Conservation (phyloP, 2,329 filamentous ascomycete genomes). For the Nemania abortiva region DNA sequence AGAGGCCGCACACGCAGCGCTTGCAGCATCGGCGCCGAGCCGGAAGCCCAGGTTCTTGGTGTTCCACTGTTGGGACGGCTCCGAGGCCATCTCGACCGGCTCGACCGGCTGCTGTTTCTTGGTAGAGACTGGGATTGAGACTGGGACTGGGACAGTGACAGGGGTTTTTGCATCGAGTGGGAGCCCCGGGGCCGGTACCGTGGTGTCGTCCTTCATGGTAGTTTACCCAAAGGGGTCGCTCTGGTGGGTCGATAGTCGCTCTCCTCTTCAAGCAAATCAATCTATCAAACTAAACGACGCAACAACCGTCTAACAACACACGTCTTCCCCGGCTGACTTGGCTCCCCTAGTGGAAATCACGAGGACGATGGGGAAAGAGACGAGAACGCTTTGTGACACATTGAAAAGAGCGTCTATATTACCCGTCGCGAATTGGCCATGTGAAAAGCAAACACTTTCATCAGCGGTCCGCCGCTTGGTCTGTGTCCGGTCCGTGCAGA, state of each 20-base stretch:
- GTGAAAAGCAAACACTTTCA: slow-evolving; percentile 16
- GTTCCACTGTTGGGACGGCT: slow-evolving; percentile 70
- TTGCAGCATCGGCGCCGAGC: slow-evolving; percentile 74
- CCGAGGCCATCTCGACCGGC: slow-evolving; percentile 40
- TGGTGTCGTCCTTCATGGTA: slow-evolving; percentile 40
- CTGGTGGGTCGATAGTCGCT: slow-evolving; percentile 5
- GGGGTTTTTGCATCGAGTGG: slow-evolving; percentile 22
- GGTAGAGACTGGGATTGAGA: slow-evolving; percentile 1
- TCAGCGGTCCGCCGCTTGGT: not conserved
- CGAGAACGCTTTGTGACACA: slow-evolving; percentile 28
- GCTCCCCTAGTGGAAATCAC: slow-evolving; percentile 4
- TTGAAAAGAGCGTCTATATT: slow-evolving; percentile 32
- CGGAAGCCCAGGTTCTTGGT: slow-evolving; percentile 77
- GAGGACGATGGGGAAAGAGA: slow-evolving; percentile 21
- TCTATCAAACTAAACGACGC: slow-evolving; percentile 13
- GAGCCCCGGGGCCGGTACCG: slow-evolving; percentile 23
- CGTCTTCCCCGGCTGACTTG: not conserved
- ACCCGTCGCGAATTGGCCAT: slow-evolving; percentile 21
- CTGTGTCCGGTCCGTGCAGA: no score
- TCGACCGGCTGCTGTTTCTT: slow-evolving; percentile 24
- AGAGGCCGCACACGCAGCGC: slow-evolving; percentile 77
- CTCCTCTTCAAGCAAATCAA: not conserved
- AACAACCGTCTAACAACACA: slow-evolving; percentile 13
- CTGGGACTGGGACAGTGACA: not conserved
- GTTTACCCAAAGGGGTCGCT: slow-evolving; percentile 3